phyloP scores from a whole-genome alignment of 225 moss, liverwort and hornwort species.

The Rhytidiadelphus loreus region DNA sequence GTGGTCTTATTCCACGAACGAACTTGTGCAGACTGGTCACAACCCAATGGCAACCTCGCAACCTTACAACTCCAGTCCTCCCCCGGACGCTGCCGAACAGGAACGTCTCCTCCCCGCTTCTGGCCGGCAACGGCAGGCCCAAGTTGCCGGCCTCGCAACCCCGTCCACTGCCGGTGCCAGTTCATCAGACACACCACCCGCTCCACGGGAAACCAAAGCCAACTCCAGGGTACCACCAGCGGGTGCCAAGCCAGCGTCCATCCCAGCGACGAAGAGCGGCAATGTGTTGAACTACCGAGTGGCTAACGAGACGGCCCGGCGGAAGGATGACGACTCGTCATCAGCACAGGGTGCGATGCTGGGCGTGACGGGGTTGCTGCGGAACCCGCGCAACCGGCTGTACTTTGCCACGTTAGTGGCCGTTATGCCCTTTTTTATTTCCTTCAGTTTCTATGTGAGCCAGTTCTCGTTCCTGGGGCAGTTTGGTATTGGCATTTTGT shows the following conservation, averaged over 20 bases:
- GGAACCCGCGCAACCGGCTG: conserved; percentile 32
- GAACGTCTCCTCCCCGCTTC: neutral
- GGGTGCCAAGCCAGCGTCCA: neutral
- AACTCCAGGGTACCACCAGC: neutral
- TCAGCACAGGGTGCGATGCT: neutral
- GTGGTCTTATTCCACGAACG: no score
- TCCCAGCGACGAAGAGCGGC: neutral
- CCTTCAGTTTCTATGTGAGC: conserved; percentile 49
- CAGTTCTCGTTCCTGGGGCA: conserved; percentile 47
- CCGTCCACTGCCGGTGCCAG: neutral
- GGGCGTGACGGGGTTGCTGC: neutral
- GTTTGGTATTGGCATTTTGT: conserved; percentile 21
- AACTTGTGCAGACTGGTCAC: neutral
- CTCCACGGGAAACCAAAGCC: neutral
- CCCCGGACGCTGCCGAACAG: neutral
- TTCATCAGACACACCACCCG: neutral
- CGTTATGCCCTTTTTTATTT: conserved; percentile 23
- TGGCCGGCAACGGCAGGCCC: neutral
- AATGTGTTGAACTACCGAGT: neutral
- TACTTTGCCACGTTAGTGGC: conserved; percentile 32
- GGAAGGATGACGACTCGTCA: conserved; percentile 11
- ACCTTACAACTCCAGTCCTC: neutral
- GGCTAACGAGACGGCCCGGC: neutral
- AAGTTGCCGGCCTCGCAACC: neutral
- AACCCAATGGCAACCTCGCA: conserved; percentile 4